Conservation (phyloP, 345 rosid species). For the Syzygium jambos region DNA sequence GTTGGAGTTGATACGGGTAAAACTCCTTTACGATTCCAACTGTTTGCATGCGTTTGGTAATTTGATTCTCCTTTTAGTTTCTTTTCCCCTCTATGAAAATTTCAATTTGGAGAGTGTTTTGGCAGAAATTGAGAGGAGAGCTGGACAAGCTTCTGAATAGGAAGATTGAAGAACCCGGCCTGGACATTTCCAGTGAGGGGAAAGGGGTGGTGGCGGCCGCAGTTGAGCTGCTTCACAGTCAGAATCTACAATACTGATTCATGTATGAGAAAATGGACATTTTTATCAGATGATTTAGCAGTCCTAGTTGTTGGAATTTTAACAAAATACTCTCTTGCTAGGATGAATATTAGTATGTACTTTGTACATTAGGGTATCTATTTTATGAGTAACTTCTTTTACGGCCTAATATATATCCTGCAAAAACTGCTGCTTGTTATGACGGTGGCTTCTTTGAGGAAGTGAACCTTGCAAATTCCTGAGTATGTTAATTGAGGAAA, state of each 20-base stretch:
- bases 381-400: not conserved
- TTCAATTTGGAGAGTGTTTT: not conserved
- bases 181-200: conserved; percentile 70
- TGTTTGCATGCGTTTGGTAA: not conserved
- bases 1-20: conserved; percentile 68
- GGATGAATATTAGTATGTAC: not conserved
- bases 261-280: not conserved
- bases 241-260: conserved; percentile 15
- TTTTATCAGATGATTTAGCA: not conserved
- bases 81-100: not conserved
- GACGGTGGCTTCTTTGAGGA: not conserved
- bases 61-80: not conserved
- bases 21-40: not conserved
- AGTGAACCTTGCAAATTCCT: not conserved
- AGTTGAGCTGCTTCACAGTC: conserved; percentile 66
- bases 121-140: conserved; percentile 71
- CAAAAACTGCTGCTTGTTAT: not conserved
- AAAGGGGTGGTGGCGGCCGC: conserved; percentile 86
- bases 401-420: not conserved
- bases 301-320: not conserved
- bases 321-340: not conserved
- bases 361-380: not conserved
- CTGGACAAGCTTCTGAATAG: conserved; percentile 71
- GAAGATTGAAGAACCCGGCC: conserved; percentile 82
- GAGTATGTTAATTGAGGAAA: not conserved